Evolutionary conservation across 2,329 filamentous ascomycete species (phyloP).

Genomic region (Aspergillus sp.): DNA sequence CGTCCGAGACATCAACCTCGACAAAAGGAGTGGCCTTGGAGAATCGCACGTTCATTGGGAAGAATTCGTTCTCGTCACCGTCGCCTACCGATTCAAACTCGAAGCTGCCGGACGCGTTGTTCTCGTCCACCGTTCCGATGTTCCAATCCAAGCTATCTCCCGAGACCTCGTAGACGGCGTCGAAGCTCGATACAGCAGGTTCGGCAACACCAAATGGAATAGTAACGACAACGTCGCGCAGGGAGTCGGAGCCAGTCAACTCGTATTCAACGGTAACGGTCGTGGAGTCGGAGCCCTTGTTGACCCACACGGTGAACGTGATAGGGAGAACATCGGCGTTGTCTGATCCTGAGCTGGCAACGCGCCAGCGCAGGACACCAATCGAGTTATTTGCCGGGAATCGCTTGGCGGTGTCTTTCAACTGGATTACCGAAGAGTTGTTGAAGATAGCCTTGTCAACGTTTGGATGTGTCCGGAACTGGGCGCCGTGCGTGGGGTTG

Average conservation of each 20-base stretch:
- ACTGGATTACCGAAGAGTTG: constrained; percentile 78
- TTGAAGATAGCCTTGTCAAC: constrained; percentile 89
- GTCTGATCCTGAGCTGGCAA: constrained; percentile 73
- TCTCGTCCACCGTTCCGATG: constrained; percentile 79
- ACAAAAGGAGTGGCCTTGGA: constrained; percentile 82
- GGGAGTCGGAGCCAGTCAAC: constrained; percentile 72
- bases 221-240: constrained; percentile 81
- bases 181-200: constrained; percentile 86
- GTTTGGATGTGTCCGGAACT: constrained; percentile 95
- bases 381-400: constrained; percentile 96
- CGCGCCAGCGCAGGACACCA: constrained; percentile 87
- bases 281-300: constrained; percentile 78
- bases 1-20: constrained; percentile 74
- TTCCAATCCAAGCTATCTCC: constrained; percentile 94
- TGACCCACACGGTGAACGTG: constrained; percentile 97
- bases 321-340: constrained; percentile 82
- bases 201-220: constrained; percentile 86
- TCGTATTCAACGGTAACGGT: constrained; percentile 96
- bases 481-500: constrained; percentile 75
- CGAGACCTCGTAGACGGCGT: constrained; percentile 89
- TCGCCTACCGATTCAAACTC: constrained; percentile 90
- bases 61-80: constrained; percentile 89
- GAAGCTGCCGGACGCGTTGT: constrained; percentile 81
- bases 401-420: constrained; percentile 81
- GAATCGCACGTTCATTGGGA: constrained; percentile 93